These are phyloP conservation scores for Solanum acaule DNA, from an alignment of 257 asterid genomes.

Conservation along the genomic window DNA sequence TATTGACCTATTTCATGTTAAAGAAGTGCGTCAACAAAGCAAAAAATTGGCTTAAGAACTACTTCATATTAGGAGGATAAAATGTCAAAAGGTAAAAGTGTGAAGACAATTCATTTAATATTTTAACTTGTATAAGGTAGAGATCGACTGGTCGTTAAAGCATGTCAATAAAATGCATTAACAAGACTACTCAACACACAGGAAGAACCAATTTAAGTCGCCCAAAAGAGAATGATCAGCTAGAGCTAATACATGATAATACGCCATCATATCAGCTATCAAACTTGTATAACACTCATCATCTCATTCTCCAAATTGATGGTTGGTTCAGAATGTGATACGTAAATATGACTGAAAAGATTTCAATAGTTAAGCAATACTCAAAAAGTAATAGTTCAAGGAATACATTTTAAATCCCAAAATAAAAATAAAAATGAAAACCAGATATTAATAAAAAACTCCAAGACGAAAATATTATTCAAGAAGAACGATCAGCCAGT, in stretches of 20 bases:
- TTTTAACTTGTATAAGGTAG: neutral
- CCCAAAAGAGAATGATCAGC: constrained; percentile 32
- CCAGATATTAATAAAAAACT: neutral
- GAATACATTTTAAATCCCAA: neutral
- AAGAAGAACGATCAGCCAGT: constrained; percentile 2
- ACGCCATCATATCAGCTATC: constrained; percentile 45
- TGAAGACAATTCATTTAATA: neutral
- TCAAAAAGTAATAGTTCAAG: neutral
- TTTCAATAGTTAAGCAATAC: neutral
- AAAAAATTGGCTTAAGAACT: neutral
- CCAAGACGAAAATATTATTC: neutral
- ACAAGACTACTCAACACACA: neutral
- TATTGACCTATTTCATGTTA: neutral
- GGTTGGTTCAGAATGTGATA: neutral
- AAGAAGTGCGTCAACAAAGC: neutral
- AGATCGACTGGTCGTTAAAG: neutral
- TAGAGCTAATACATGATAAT: constrained; percentile 64
- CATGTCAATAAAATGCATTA: neutral
- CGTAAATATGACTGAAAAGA: neutral
- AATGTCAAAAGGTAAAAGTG: neutral
- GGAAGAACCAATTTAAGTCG: neutral
- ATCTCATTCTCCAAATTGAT: constrained; percentile 6
- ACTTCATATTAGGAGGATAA: neutral
- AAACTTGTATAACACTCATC: constrained; percentile 7
- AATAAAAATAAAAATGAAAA: neutral